Percentiles rank a stretch among this genome's conserved stretches.
Conservation (phyloP, 805 yeast genomes). For the Geotrichum ghanense region DNA sequence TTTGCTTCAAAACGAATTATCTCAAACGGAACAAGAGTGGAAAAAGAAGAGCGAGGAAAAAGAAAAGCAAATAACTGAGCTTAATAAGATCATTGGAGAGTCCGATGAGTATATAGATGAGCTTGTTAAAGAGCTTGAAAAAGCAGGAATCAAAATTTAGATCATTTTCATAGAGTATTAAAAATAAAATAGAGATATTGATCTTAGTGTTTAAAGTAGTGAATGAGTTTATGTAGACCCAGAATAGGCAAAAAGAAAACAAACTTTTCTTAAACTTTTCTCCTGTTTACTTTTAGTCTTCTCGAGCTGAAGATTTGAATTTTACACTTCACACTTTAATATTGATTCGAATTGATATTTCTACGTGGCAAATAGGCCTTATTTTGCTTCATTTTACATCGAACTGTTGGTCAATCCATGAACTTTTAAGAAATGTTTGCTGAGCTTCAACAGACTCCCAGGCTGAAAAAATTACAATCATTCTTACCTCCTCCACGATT, state of each 20-base stretch:
- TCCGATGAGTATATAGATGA: conserved; percentile 1
- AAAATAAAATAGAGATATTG: no score
- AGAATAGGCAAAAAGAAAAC: neutral
- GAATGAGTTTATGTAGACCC: no score
- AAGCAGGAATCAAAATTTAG: neutral
- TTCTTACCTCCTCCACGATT: neutral
- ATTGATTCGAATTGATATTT: no score
- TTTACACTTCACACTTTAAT: no score
- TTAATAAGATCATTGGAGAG: neutral
- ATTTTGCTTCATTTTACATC: no score
- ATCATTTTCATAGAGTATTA: neutral
- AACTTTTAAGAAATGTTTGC: neutral
- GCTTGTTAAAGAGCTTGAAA: conserved; percentile 1
- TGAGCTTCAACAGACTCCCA: neutral
- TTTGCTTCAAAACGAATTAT: neutral
- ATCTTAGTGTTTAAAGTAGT: no score
- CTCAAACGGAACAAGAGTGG: neutral
- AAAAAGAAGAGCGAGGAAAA: neutral
- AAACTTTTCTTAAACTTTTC: conserved; percentile 1
- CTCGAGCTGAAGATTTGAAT: no score
- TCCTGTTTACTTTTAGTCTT: no score
- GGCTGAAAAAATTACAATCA: neutral
- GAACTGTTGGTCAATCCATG: neutral
- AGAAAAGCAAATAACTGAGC: neutral
- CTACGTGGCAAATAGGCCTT: no score